phyloP scores from a whole-genome alignment of 352 stramenopile species.

The Globisporangium alternatum region DNA sequence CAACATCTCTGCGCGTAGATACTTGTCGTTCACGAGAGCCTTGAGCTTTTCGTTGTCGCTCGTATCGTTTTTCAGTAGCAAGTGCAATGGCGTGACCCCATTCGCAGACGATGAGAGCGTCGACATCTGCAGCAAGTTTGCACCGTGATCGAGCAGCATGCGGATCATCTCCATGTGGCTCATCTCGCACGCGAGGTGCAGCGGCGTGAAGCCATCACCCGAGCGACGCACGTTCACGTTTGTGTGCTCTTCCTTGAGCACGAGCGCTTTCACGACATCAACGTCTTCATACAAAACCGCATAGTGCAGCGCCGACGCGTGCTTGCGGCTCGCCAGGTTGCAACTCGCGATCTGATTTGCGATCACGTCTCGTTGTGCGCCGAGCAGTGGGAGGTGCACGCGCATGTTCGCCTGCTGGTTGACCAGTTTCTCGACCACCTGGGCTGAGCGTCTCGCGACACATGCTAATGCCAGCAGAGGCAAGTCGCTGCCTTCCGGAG shows the following conservation, averaged over 20 bases:
- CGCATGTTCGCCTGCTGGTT: slow-evolving; percentile 55
- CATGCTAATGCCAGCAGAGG: slow-evolving; percentile 56
- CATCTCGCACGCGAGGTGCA: slow-evolving; percentile 65
- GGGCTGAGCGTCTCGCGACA: slow-evolving; percentile 35
- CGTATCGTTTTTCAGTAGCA: slow-evolving; percentile 50
- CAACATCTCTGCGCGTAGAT: slow-evolving; percentile 41
- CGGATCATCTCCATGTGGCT: slow-evolving; percentile 45
- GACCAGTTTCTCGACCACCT: slow-evolving; percentile 43
- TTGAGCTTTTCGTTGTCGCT: slow-evolving; percentile 46
- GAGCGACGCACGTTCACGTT: slow-evolving; percentile 61
- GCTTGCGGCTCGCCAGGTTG: slow-evolving; percentile 33
- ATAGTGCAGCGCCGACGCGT: slow-evolving; percentile 58
- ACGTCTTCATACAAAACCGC: slow-evolving; percentile 62
- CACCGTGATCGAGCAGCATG: slow-evolving; percentile 47
- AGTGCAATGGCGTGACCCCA: slow-evolving; percentile 46
- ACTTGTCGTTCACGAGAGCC: slow-evolving; percentile 34
- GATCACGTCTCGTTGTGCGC: slow-evolving; percentile 16
- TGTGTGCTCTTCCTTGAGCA: slow-evolving; percentile 28
- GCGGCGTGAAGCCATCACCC: slow-evolving; percentile 56
- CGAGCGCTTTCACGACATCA: slow-evolving; percentile 32
- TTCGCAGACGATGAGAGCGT: slow-evolving; percentile 31
- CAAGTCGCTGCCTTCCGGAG: slow-evolving; percentile 51
- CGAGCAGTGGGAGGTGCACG: slow-evolving; percentile 51
- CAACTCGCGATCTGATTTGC: slow-evolving; percentile 20
- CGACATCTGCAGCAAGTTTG: slow-evolving; percentile 49